Conservation (phyloP, 163 green algal genomes). For the Scenedesmus sp. region DNA sequence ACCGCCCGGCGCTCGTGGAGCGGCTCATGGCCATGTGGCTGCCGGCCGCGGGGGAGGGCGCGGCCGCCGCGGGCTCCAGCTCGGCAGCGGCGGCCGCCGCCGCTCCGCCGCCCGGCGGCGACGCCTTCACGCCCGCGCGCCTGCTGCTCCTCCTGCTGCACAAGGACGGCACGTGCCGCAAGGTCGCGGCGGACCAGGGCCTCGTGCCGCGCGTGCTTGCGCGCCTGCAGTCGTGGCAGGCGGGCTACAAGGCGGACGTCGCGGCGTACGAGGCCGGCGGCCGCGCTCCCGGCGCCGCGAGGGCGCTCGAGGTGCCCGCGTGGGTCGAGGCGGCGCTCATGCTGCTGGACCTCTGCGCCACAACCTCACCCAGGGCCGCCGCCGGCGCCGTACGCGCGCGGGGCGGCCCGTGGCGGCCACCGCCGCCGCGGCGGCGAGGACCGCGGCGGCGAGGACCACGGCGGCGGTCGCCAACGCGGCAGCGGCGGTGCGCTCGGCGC, state of each 20-base stretch:
- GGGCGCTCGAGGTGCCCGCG: conserved; percentile 61
- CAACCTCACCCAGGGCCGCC: too few species aligned
- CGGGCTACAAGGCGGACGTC: conserved; percentile 40
- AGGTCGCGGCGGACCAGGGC: conserved; percentile 51
- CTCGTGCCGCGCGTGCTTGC: conserved; percentile 50
- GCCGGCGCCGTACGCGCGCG: too few species aligned
- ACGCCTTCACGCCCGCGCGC: conserved; percentile 61
- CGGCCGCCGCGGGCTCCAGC: neutral
- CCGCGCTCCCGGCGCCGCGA: neutral
- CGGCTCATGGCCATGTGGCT: conserved; percentile 56
- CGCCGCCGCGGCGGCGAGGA: too few species aligned
- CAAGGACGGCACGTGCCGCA: conserved; percentile 50
- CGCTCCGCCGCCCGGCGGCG: neutral
- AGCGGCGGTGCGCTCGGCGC: too few species aligned
- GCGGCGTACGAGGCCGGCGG: neutral
- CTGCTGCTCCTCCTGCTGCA: conserved; percentile 74
- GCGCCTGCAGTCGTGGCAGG: conserved; percentile 65
- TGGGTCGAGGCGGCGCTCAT: conserved; percentile 82
- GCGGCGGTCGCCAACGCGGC: neutral
- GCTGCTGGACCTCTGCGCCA: conserved; percentile 63
- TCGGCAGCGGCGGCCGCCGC: conserved; percentile 8
- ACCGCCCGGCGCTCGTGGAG: conserved; percentile 57
- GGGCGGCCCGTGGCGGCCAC: too few species aligned
- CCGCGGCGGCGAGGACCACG: too few species aligned
- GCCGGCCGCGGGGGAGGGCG: conserved; percentile 6